Evolutionary conservation across 2,329 filamentous ascomycete species (phyloP).

Genomic region (Monosporascus sp.): DNA sequence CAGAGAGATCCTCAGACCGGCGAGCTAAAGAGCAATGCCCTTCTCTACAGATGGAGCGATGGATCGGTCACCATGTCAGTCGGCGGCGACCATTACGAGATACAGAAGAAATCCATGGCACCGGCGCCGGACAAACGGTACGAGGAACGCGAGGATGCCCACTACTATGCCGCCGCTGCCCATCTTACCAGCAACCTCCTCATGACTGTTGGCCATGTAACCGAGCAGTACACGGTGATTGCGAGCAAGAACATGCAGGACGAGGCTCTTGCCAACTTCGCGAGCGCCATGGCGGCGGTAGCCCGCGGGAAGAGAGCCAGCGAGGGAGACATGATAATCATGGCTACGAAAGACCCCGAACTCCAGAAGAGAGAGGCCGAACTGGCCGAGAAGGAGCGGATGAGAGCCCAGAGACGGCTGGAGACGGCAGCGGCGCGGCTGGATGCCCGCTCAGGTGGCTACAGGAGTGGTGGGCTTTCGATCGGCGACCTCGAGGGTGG

Average conservation of each 20-base stretch:
- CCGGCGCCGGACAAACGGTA: conserved; percentile 56
- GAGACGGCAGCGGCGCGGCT: conserved; percentile 64
- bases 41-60: conserved; percentile 73
- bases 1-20: conserved; percentile 61
- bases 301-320: conserved; percentile 49
- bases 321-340: conserved; percentile 61
- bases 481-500: conserved; percentile 65
- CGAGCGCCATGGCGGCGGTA: conserved; percentile 60
- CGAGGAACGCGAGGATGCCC: conserved; percentile 63
- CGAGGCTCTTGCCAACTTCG: conserved; percentile 63
- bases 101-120: conserved; percentile 65
- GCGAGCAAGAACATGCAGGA: conserved; percentile 65
- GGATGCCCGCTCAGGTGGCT: conserved; percentile 49
- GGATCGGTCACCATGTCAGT: conserved; percentile 72
- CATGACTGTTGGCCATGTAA: conserved; percentile 70
- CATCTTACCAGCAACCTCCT: conserved; percentile 63
- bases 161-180: conserved; percentile 71
- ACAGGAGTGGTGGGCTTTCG: conserved; percentile 53
- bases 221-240: conserved; percentile 64
- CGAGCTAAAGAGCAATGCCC: conserved; percentile 67
- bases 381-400: conserved; percentile 66
- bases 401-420: conserved; percentile 58
- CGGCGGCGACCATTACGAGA: conserved; percentile 70
- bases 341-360: conserved; percentile 68
- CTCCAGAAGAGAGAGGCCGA: conserved; percentile 70